Conservation (phyloP, 306 rosid species). For the Mimosa bimucronata region DNA sequence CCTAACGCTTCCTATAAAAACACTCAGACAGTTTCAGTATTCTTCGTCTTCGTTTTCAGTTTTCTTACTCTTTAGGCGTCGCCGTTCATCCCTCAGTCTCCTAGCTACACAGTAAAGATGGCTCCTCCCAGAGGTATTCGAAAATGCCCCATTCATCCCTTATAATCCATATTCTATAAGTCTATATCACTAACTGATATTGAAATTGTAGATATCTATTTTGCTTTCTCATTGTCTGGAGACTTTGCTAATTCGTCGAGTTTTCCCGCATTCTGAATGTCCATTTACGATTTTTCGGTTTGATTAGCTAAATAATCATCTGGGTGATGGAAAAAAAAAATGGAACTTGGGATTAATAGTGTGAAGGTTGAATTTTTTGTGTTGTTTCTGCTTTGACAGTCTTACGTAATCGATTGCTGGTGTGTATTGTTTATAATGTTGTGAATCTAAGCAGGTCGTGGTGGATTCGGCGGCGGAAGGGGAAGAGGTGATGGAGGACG, state of each 20-base stretch:
- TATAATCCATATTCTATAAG: not conserved
- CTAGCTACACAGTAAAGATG: not conserved
- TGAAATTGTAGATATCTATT: not conserved
- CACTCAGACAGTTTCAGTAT: accelerated
- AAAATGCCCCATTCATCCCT: not conserved
- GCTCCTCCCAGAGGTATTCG: slow-evolving; percentile 20
- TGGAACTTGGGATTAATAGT: not conserved
- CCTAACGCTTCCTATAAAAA: not conserved
- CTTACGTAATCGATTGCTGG: not conserved
- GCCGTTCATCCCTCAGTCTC: not conserved
- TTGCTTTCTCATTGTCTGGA: not conserved
- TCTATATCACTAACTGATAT: not conserved
- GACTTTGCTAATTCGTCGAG: not conserved
- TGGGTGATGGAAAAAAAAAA: not conserved
- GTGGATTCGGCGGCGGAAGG: slow-evolving; percentile 42
- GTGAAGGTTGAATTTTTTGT: not conserved
- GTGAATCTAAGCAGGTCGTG: slow-evolving; percentile 42
- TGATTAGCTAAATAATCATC: not conserved
- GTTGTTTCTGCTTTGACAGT: not conserved
- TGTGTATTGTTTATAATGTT: slow-evolving; percentile 3
- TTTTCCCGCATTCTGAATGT: not conserved
- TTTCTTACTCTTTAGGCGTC: not conserved
- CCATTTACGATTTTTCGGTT: not conserved
- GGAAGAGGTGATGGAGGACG: slow-evolving; percentile 37
- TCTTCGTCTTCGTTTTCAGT: not conserved